Base-by-base conservation (phyloP, 345 rosid genomes). In the Physaria fendleri region DNA sequence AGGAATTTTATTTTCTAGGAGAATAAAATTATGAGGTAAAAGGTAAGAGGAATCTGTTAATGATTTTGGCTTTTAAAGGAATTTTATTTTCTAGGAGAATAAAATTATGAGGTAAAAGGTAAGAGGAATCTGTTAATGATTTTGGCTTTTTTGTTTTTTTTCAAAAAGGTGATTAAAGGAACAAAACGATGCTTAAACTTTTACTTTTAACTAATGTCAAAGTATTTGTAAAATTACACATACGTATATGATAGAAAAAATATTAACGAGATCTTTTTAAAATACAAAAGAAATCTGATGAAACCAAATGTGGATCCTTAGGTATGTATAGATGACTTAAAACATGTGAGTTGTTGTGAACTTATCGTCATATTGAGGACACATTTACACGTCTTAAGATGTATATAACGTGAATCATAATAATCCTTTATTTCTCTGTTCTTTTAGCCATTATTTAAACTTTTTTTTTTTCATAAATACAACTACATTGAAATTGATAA, bases 321-420 rank as follows among this genome's bases (percentile, higher is more conserved):
- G 40, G n/a, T 13, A 38, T 52, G 17, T 20, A 38, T 22, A 40
- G 12, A 22, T 56, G 48, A 56, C 38, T 17, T 40, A 16, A 40
- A 16, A 40, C 49, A 56, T 56, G 62, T 56, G 62, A 56, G 62
- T 56, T 56, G 62, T 56, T 56, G 62, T 56, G 62, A 41, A 17
- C 27, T 27, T 27, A 56, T 40, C 27, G 28, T 41, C 27, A 12
- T 41, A 38, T 17, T 56, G 49, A 38, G 40, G 62, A 40, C 49
- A 54, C 59, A 56, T 56, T 17, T 40, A 17, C 62, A 56, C 25
- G 16, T 2, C 4, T 39, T 39, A 48, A 0, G 8, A 35, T 56
- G 61, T 27, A 10, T 39, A 27, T 40, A 41, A 38, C 38, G 38
- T 27, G 27, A 56, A 56, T 8, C 62, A 27, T 27, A 56, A 56